Evolutionary conservation across 345 rosid species (phyloP).

Genomic region (Euphorbia peplus): DNA sequence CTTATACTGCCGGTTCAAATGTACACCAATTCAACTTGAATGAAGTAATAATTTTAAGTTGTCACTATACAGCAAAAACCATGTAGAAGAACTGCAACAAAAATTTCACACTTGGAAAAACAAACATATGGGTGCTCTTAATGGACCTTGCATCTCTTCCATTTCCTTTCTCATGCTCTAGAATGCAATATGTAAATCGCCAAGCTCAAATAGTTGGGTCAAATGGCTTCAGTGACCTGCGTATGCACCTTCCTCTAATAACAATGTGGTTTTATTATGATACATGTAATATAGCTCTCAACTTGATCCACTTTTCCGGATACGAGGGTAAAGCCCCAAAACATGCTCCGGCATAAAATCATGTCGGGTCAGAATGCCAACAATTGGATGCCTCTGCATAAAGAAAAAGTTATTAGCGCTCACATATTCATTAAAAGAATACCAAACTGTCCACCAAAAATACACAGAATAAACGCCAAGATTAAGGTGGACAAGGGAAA

Average conservation of each 20-base stretch:
- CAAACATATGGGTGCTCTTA: not conserved
- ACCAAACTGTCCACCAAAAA: not conserved
- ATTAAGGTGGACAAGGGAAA: too few relatives aligned
- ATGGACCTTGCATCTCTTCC: not conserved
- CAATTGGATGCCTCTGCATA: conserved; percentile 82
- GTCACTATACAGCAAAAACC: too few relatives aligned
- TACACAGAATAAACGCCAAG: too few relatives aligned
- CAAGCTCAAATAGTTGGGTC: not conserved
- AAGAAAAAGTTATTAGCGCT: not conserved
- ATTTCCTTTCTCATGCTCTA: not conserved
- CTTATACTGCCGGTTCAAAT: not conserved
- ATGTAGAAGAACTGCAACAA: too few relatives aligned
- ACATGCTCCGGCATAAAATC: conserved; percentile 93
- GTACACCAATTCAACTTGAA: not conserved
- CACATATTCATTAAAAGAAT: not conserved
- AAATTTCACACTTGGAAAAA: not conserved
- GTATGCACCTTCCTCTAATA: not conserved
- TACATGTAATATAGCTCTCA: not conserved
- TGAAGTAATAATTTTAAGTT: too few relatives aligned
- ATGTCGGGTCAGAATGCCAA: conserved; percentile 86
- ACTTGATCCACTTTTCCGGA: conserved; percentile 7
- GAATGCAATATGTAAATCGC: not conserved
- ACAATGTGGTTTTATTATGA: not conserved
- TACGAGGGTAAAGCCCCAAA: conserved; percentile 62
- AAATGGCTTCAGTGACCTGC: conserved; percentile 1